Evolutionary conservation across 352 stramenopile species (phyloP).

Genomic region (Phytopythium mirpurense): DNA sequence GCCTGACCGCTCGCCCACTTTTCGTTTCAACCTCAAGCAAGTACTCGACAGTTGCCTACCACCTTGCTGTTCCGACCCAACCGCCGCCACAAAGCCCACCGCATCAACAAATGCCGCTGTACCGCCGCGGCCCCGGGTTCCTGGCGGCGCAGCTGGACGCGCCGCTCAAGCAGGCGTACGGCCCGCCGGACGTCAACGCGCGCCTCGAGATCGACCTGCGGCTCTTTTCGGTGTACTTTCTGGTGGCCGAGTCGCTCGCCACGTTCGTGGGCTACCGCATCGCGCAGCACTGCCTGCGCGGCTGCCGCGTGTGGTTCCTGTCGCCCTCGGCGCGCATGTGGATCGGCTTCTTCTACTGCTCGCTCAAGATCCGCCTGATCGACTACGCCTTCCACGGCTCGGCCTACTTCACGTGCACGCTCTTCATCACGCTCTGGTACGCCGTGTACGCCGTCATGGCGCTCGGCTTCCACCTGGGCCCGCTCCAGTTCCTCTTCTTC

Average conservation of each 20-base stretch:
- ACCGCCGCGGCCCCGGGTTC: constrained; percentile 56
- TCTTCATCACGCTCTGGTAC: constrained; percentile 63
- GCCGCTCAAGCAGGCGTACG: constrained; percentile 29
- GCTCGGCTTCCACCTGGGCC: constrained; percentile 74
- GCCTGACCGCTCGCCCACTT: too few species aligned
- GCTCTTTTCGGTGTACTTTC: constrained; percentile 78
- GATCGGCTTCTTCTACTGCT: constrained; percentile 70
- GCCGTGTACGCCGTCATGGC: constrained; percentile 58
- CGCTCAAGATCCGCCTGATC: constrained; percentile 76
- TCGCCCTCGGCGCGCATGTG: constrained; percentile 53
- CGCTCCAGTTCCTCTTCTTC: constrained; percentile 76
- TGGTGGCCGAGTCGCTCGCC: constrained; percentile 65
- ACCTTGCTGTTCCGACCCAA: too few species aligned
- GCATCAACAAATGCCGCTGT: too few species aligned
- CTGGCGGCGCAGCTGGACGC: constrained; percentile 15
- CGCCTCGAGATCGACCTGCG: constrained; percentile 49
- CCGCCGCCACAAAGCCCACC: too few species aligned
- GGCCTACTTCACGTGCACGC: constrained; percentile 56
- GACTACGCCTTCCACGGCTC: constrained; percentile 78
- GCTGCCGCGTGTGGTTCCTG: constrained; percentile 59
- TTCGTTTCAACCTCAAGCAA: too few species aligned
- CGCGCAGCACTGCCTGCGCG: constrained; percentile 67
- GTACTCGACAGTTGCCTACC: too few species aligned
- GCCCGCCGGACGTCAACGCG: constrained; percentile 34
- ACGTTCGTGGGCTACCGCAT: constrained; percentile 81